Evolutionary conservation across 345 rosid species (phyloP).

Genomic region (Angophora floribunda): DNA sequence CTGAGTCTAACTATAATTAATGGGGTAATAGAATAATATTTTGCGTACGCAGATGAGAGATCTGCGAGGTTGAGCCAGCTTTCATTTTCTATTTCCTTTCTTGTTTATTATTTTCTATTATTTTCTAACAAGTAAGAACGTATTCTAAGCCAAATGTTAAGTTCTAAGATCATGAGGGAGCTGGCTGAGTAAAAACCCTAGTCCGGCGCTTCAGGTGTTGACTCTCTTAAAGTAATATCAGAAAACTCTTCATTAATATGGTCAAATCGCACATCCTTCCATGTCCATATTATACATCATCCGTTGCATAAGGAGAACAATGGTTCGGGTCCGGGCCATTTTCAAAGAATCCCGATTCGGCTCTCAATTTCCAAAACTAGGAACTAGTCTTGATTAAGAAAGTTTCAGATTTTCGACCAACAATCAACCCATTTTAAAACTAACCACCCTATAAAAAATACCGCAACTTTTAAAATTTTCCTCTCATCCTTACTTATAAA

Average conservation of each 20-base stretch:
- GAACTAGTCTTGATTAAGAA: too few relatives aligned
- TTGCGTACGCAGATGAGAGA: background rate
- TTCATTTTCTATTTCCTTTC: background rate
- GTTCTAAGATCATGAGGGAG: background rate
- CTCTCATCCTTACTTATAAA: background rate
- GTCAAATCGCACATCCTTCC: background rate
- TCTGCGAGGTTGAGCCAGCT: background rate
- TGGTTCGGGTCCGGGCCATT: background rate
- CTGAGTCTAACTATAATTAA: background rate
- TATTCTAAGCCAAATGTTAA: background rate
- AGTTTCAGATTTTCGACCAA: too few relatives aligned
- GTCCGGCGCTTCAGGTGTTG: background rate
- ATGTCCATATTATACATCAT: background rate
- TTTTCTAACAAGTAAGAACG: background rate
- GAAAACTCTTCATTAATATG: background rate
- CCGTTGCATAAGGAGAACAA: background rate
- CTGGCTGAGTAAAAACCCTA: background rate
- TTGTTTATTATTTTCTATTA: background rate
- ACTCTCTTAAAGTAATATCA: background rate
- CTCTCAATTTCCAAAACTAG: background rate
- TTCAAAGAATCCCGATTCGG: background rate
- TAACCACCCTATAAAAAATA: background rate
- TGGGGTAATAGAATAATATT: background rate
- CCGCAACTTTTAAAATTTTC: background rate
- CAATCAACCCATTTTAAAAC: background rate